A percentile compares a stretch with the other conserved stretches of the same genome.
Evolutionary conservation across 2,329 filamentous ascomycete genomes (phyloP).

Genomic region (Fusarium nelsonii): DNA sequence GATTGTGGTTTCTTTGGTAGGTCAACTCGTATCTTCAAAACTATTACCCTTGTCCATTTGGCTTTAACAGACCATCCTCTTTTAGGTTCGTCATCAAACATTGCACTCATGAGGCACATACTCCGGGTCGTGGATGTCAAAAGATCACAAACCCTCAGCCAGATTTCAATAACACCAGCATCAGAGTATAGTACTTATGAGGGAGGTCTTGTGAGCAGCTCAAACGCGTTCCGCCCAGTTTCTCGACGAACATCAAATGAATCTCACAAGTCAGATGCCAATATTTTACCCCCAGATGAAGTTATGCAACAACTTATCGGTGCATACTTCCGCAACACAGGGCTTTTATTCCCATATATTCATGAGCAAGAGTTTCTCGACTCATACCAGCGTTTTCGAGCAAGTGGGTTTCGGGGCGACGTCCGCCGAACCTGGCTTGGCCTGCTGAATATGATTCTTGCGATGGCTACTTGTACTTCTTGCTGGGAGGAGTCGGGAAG

Average conservation of each 20-base stretch:
- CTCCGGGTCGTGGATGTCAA: neutral
- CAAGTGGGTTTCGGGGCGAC: slow-evolving; percentile 44
- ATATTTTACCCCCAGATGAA: slow-evolving; percentile 35
- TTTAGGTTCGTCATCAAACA: slow-evolving; percentile 3
- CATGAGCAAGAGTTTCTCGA: slow-evolving; percentile 46
- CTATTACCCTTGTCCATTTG: too few relatives aligned
- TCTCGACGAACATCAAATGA: neutral
- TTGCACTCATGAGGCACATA: slow-evolving; percentile 11
- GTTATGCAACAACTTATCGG: slow-evolving; percentile 39
- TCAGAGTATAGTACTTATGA: slow-evolving; percentile 3
- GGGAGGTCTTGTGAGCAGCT: neutral
- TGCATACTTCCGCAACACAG: slow-evolving; percentile 48
- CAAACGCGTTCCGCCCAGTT: neutral
- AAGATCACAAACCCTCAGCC: neutral
- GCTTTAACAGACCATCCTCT: too few relatives aligned
- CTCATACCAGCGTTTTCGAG: slow-evolving; percentile 33
- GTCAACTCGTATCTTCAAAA: rapidly evolving
- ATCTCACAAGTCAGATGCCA: neutral
- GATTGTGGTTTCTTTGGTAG: slow-evolving; percentile 22
- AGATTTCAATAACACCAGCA: neutral
- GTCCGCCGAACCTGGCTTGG: slow-evolving; percentile 64
- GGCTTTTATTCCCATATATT: slow-evolving; percentile 49
- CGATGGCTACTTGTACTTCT: slow-evolving; percentile 56
- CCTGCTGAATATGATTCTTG: slow-evolving; percentile 63
- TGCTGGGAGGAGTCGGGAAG: slow-evolving; percentile 33